Evolutionary conservation across 768 basidiomycete species (phyloP).

Genomic region (Russula sp.): DNA sequence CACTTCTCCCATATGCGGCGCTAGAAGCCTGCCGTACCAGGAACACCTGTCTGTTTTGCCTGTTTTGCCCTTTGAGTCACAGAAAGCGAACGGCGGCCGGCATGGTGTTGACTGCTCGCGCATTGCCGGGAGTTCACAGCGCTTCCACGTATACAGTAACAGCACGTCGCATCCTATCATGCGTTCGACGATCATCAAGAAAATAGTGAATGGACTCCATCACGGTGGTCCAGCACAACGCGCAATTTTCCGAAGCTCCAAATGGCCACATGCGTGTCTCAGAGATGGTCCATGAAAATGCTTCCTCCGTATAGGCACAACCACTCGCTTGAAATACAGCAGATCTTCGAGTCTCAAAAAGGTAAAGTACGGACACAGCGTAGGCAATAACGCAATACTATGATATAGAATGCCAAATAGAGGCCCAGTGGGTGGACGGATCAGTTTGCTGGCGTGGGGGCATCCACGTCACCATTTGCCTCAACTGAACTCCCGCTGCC

Average conservation of each 20-base stretch:
- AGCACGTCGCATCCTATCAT: background rate
- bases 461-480: constrained; percentile 2
- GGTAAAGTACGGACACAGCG: background rate
- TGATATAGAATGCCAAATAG: background rate
- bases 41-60: background rate
- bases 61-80: background rate
- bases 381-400: background rate
- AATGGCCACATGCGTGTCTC: background rate
- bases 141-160: background rate
- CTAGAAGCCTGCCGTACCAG: background rate
- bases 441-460: background rate
- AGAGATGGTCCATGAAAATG: background rate
- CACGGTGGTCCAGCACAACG: background rate
- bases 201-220: background rate
- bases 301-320: background rate
- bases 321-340: background rate
- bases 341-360: background rate
- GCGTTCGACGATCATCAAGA: background rate
- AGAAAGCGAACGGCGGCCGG: background rate
- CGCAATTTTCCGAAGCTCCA: background rate
- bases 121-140: background rate
- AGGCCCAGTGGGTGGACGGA: background rate
- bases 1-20: constrained; percentile 12
- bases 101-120: background rate
- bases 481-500: constrained; percentile 1